A percentile compares a stretch with the other conserved stretches of the same genome.
Conservation (phyloP, 2,329 filamentous ascomycete genomes). For the Cordyceps fumosorosea region DNA sequence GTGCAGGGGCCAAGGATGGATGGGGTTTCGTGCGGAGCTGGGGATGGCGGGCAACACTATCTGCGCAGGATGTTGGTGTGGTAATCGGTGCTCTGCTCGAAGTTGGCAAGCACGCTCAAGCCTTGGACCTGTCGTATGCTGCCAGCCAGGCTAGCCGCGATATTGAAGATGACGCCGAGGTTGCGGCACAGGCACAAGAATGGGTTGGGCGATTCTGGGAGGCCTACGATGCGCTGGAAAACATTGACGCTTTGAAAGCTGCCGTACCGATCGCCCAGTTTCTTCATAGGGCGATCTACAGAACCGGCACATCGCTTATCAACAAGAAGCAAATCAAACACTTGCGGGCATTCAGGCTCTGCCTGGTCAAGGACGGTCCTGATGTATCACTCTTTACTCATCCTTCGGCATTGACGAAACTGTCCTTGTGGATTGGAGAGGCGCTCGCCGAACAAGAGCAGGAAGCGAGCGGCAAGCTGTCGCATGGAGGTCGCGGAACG, state of each 20-base stretch:
- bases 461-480: constrained; percentile 62
- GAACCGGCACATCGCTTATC: constrained; percentile 83
- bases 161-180: constrained; percentile 41
- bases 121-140: constrained; percentile 24
- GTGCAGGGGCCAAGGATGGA: constrained; percentile 72
- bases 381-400: constrained; percentile 90
- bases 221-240: constrained; percentile 64
- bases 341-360: constrained; percentile 87
- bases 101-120: constrained; percentile 59
- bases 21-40: constrained; percentile 97
- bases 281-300: constrained; percentile 85
- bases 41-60: constrained; percentile 94
- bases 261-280: constrained; percentile 80
- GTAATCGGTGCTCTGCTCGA: constrained; percentile 88
- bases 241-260: constrained; percentile 67
- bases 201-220: constrained; percentile 65
- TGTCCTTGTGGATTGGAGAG: constrained; percentile 90
- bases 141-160: constrained; percentile 31
- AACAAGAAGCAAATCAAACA: constrained; percentile 93
- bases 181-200: constrained; percentile 51
- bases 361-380: constrained; percentile 89
- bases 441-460: constrained; percentile 85
- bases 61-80: constrained; percentile 89
- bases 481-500: constrained; percentile 64
- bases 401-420: constrained; percentile 84